Percentiles rank a stretch among this genome's conserved stretches.
These are phyloP conservation scores for Globisporangium barbulae DNA, from an alignment of 352 stramenopile species.

Conservation along the genomic window DNA sequence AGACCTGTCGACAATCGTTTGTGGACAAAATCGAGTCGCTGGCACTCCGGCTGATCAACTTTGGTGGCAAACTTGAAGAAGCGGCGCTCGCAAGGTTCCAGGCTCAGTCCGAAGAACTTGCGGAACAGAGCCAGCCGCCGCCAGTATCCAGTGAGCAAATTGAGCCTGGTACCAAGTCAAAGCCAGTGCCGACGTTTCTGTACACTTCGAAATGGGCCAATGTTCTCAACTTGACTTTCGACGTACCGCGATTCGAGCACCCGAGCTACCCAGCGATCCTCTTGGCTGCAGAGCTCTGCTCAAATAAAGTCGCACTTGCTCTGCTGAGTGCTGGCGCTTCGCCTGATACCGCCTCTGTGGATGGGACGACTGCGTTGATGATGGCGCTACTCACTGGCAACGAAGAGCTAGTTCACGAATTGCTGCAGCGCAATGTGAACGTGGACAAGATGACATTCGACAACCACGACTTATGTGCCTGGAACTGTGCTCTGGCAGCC, in stretches of 20 bases:
- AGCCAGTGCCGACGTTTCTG: neutral
- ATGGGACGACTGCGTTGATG: slow-evolving; percentile 56
- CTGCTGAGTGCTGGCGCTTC: slow-evolving; percentile 46
- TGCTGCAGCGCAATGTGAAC: slow-evolving; percentile 33
- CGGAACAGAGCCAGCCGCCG: neutral
- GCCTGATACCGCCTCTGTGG: slow-evolving; percentile 23
- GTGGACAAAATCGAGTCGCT: slow-evolving; percentile 23
- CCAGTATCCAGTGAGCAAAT: neutral
- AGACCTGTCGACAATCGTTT: slow-evolving; percentile 15
- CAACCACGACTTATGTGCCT: slow-evolving; percentile 46
- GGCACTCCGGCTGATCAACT: slow-evolving; percentile 25
- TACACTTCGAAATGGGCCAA: slow-evolving; percentile 40
- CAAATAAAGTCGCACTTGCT: slow-evolving; percentile 25
- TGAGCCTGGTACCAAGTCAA: neutral
- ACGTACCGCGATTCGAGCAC: slow-evolving; percentile 49
- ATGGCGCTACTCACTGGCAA: slow-evolving; percentile 49
- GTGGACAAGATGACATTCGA: slow-evolving; percentile 59
- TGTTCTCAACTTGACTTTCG: slow-evolving; percentile 40
- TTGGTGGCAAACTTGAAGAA: slow-evolving; percentile 3
- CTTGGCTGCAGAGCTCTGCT: slow-evolving; percentile 45
- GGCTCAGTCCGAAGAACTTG: neutral
- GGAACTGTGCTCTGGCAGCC: slow-evolving; percentile 47
- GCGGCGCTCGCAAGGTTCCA: neutral
- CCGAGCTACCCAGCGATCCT: slow-evolving; percentile 43
- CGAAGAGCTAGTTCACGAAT: slow-evolving; percentile 24